A percentile compares a stretch with the other conserved stretches of the same genome.
These are phyloP conservation scores for Paraglomus brasilianum DNA, from an alignment of 192 early-diverging fungal species.

Conservation along the genomic window DNA sequence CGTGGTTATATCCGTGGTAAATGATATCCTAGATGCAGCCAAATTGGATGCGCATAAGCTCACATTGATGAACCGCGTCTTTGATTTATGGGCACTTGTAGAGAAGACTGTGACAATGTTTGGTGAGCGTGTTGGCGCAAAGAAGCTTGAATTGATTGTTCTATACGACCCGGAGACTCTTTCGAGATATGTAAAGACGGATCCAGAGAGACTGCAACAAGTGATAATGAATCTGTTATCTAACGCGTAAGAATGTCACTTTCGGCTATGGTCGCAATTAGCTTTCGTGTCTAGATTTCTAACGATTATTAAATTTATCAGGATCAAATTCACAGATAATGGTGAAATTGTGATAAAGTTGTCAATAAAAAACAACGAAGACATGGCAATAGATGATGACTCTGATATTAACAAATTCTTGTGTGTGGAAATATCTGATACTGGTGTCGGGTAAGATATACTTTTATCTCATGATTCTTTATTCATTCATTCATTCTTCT, in stretches of 20 bases:
- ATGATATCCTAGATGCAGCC: constrained; percentile 38
- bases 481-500: neutral
- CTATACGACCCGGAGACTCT: constrained; percentile 19
- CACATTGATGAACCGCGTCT: constrained; percentile 43
- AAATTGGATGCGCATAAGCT: constrained; percentile 39
- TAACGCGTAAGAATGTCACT: constrained; percentile 39
- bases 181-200: constrained; percentile 16
- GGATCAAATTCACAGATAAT: constrained; percentile 51
- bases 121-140: constrained; percentile 35
- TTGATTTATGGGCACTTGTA: constrained; percentile 36
- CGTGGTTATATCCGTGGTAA: constrained; percentile 38
- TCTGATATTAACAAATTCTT: constrained; percentile 33
- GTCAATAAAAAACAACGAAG: constrained; percentile 8
- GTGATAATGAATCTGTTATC: constrained; percentile 54
- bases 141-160: constrained; percentile 44
- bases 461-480: neutral
- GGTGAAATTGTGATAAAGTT: constrained; percentile 35
- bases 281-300: neutral
- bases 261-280: too few species aligned
- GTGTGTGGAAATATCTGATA: constrained; percentile 63
- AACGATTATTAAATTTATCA: neutral
- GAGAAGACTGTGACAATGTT: constrained; percentile 40
- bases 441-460: constrained; percentile 57
- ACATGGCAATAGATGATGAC: neutral
- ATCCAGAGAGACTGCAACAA: constrained; percentile 38